Conservation (phyloP, 2,329 filamentous ascomycete species). For the Talaromyces islandicus region DNA sequence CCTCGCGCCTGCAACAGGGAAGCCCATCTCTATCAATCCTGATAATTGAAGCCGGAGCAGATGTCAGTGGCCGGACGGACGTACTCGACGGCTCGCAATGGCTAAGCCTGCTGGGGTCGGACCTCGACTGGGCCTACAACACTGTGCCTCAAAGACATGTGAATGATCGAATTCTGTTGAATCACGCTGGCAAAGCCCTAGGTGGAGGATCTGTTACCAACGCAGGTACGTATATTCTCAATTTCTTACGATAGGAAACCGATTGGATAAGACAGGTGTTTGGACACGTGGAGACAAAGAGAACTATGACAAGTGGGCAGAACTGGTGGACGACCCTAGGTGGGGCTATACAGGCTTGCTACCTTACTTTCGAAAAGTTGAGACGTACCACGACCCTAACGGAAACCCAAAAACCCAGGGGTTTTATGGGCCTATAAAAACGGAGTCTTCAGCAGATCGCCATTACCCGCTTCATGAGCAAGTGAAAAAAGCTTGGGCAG, state of each 20-base stretch:
- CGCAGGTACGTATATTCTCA: constrained; percentile 19
- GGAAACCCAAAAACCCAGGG: constrained; percentile 20
- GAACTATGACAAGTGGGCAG: constrained; percentile 37
- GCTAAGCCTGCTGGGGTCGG: background rate
- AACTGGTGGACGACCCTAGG: constrained; percentile 32
- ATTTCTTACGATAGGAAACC: no score
- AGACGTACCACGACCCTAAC: constrained; percentile 21
- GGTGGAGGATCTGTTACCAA: constrained; percentile 40
- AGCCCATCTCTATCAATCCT: background rate
- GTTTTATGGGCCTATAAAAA: constrained; percentile 22
- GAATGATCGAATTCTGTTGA: constrained; percentile 11
- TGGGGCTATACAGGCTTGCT: constrained; percentile 45
- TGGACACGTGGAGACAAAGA: constrained; percentile 38
- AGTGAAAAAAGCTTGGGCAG: constrained; percentile 30
- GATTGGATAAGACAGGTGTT: background rate
- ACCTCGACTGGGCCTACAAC: background rate
- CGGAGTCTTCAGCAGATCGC: constrained; percentile 20
- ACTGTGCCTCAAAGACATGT: constrained; percentile 3
- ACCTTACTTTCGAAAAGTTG: constrained; percentile 41
- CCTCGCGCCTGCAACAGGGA: background rate
- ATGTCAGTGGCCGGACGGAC: background rate
- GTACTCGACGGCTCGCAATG: background rate
- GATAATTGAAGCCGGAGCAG: constrained; percentile 4
- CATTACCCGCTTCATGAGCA: background rate
- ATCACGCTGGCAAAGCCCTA: constrained; percentile 28